Conservation (phyloP, 2,329 filamentous ascomycete genomes). For the Fusarium verrucosum region DNA sequence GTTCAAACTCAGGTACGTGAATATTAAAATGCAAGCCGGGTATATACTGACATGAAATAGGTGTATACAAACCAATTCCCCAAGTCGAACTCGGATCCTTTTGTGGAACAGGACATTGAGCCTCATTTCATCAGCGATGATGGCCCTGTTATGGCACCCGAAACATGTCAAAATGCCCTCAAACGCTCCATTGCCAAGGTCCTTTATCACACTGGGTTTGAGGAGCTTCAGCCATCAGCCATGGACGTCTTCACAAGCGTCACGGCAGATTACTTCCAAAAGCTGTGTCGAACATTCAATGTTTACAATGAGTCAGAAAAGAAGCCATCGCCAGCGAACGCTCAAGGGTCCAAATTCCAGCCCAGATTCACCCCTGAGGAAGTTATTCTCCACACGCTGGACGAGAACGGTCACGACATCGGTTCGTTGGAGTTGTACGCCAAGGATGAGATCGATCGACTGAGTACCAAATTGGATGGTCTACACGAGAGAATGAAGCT, state of each 20-base stretch:
- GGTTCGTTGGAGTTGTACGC: conserved; percentile 85
- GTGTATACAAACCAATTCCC: conserved; percentile 98
- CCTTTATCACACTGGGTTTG: conserved; percentile 95
- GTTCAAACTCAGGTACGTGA: conserved; percentile 85
- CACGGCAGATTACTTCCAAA: conserved; percentile 87
- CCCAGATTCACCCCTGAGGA: conserved; percentile 84
- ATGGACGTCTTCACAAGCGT: conserved; percentile 90
- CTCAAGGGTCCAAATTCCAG: conserved; percentile 59
- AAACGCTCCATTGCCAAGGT: conserved; percentile 93
- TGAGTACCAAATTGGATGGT: conserved; percentile 78
- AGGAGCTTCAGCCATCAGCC: conserved; percentile 95
- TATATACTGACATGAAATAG: conserved; percentile 53
- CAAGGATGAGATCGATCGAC: conserved; percentile 90
- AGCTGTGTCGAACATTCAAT: conserved; percentile 81
- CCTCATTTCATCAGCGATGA: conserved; percentile 91
- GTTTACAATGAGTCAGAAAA: conserved; percentile 86
- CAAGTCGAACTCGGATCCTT: conserved; percentile 91
- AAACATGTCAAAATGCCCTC: conserved; percentile 82
- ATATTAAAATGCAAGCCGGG: not conserved
- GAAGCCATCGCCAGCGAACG: conserved; percentile 61
- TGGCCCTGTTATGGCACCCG: conserved; percentile 85
- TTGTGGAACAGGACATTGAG: conserved; percentile 85
- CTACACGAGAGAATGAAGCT: conserved; percentile 96
- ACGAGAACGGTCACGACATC: conserved; percentile 84
- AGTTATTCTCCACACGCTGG: conserved; percentile 83